These are phyloP conservation scores for Beauveria rudraprayagi DNA, from an alignment of 2,329 filamentous ascomycete genomes.

Conservation along the genomic window DNA sequence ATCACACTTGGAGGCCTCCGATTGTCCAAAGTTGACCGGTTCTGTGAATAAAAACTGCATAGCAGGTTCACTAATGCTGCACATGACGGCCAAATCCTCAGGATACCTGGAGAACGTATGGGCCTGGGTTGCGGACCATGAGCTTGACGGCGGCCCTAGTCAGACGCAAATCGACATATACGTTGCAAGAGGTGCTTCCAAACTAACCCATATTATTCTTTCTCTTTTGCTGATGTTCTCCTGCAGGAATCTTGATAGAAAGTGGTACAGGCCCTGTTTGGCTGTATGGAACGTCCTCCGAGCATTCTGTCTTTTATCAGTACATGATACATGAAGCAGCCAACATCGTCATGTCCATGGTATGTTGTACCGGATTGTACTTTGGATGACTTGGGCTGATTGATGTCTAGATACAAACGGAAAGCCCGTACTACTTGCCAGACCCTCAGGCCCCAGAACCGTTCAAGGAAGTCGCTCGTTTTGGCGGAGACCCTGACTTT, in stretches of 20 bases:
- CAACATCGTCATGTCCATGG: constrained; percentile 5
- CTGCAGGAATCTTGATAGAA: constrained; percentile 1
- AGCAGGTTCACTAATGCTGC: constrained; percentile 26
- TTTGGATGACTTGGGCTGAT: not conserved
- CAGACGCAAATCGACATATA: constrained; percentile 7
- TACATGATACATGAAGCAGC: not conserved
- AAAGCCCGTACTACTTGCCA: constrained; percentile 1
- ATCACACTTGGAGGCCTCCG: constrained; percentile 31
- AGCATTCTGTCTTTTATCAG: constrained; percentile 4
- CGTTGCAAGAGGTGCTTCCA: not conserved
- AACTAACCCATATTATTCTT: not conserved
- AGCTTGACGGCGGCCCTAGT: constrained; percentile 20
- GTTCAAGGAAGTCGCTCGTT: not conserved
- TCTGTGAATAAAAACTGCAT: constrained; percentile 24
- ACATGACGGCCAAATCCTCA: constrained; percentile 22
- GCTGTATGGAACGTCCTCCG: not conserved
- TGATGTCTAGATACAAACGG: constrained; percentile 1
- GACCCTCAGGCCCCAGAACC: not conserved
- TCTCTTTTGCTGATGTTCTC: not conserved
- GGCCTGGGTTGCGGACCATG: constrained; percentile 40
- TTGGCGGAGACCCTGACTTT: constrained; percentile 1
- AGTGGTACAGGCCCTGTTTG: not conserved
- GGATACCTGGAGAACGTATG: constrained; percentile 20
- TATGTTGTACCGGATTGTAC: not conserved
- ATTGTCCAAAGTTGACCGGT: constrained; percentile 31